Evolutionary conservation across 164 flowering plant genomes (phyloP).

Genomic region (Umbilicus rupestris): DNA sequence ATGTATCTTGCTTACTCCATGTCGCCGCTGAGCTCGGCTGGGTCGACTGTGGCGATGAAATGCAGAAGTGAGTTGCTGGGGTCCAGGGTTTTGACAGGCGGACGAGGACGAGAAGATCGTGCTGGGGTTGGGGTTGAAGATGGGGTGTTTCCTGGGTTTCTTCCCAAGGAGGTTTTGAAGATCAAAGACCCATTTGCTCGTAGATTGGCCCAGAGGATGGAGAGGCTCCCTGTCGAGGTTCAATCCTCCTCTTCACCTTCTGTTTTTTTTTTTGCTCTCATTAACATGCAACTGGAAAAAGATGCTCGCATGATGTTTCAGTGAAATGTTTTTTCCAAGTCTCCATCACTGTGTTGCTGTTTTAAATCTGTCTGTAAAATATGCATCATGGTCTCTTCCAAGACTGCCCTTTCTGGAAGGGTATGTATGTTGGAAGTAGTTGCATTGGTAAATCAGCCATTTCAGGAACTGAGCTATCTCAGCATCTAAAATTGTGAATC

Average conservation of each 20-base stretch:
- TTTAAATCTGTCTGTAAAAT: not conserved
- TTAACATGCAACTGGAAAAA: not conserved
- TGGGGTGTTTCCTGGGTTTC: constrained; percentile 32
- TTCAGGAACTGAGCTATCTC: no score
- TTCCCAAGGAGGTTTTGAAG: constrained; percentile 30
- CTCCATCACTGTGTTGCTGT: not conserved
- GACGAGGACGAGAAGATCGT: not conserved
- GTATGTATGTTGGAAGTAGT: no score
- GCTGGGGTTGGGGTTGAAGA: not conserved
- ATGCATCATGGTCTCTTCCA: not conserved
- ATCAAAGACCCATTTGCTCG: constrained; percentile 33
- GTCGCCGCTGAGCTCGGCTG: not conserved
- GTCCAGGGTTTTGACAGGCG: not conserved
- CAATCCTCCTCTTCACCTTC: not conserved
- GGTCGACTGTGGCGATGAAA: not conserved
- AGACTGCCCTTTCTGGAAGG: not conserved
- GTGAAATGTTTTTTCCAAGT: not conserved
- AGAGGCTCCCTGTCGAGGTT: constrained; percentile 29
- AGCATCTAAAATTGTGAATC: no score
- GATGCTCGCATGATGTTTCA: not conserved
- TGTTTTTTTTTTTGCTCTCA: not conserved
- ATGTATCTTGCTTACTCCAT: constrained; percentile 4
- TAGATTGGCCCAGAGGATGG: constrained; percentile 24
- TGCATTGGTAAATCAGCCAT: no score
- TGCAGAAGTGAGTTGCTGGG: constrained; percentile 1